Evolutionary conservation across 352 stramenopile species (phyloP), one percentile per base, ranked within the genome.

Genomic region (Pythium pyrilobum): DNA sequence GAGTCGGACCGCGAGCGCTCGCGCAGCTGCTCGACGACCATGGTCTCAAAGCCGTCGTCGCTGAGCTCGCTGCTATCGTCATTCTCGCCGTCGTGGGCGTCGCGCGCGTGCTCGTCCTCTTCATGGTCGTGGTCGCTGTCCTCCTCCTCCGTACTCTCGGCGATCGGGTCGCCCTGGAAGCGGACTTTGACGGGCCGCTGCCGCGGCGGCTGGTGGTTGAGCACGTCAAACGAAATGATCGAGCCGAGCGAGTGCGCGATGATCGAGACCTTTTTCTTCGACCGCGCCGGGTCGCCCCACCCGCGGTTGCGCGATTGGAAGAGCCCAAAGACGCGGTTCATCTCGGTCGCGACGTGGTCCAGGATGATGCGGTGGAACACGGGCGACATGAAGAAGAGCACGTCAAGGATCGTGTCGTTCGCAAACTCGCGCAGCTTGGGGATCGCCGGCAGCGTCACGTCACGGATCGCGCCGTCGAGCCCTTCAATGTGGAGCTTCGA

Each of bases 221-320:
- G 54, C 46, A 97, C 92, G 50, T 97, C 91, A 68, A 96, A 97
- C 36, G 77, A 88, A 28, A 97, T 96, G 50, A 97, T 94, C 31
- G 85, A 87, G 7, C 89, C 90, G 10, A 97, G 72, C 15, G 83
- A 95, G 45, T 96, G 87, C 36, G 80, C 85, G 23, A 96, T 63
- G 44, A 96, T 88, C 8, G 85, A 95, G 9, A 96, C 82, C 51
- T 94, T 91, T 59, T 81, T 68, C 41, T 67, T 77, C n/a, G 53
- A 23, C 31, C 56, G 33, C 40, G 24, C 38, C 25, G 21, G 29
- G 33, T 60, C 59, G 0, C 57, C 50, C 81, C 77, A 89, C 11
- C 68, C 70, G 36, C 65, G 55, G 29, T 89, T 74, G 1, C 81
- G 77, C 21, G 77, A 69, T 45, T 82, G 69, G 54, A 95, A 96